Evolutionary conservation across 2,329 filamentous ascomycete species (phyloP).

Genomic region (Thermothelomyces thermophilus): DNA sequence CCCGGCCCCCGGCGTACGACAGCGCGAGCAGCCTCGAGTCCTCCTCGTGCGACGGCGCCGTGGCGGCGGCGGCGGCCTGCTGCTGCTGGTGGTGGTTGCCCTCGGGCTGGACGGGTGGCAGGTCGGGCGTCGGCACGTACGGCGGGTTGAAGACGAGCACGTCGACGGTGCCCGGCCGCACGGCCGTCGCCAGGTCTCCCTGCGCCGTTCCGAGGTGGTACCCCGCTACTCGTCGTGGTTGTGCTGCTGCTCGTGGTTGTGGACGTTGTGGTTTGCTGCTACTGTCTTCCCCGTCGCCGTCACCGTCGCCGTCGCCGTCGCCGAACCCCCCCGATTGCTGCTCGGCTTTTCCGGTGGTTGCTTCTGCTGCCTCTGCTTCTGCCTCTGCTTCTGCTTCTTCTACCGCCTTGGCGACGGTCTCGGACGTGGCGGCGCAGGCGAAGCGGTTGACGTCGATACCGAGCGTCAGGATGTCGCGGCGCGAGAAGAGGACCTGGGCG

Average conservation of each 20-base stretch:
- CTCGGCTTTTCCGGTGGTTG: neutral
- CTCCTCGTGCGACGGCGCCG: conserved; percentile 54
- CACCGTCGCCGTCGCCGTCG: neutral
- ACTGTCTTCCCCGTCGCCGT: too few relatives aligned
- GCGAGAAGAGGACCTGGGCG: conserved; percentile 63
- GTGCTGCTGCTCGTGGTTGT: too few relatives aligned
- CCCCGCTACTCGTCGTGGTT: conserved; percentile 28
- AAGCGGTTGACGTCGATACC: conserved; percentile 81
- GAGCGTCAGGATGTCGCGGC: conserved; percentile 60
- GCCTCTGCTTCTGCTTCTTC: neutral
- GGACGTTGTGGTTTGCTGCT: too few relatives aligned
- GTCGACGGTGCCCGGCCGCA: conserved; percentile 60
- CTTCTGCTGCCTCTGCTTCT: neutral
- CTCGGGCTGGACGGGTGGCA: conserved; percentile 42
- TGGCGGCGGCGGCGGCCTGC: conserved; percentile 17
- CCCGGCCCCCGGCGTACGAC: conserved; percentile 79
- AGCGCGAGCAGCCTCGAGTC: conserved; percentile 79
- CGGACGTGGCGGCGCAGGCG: conserved; percentile 68
- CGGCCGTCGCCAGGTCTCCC: conserved; percentile 60
- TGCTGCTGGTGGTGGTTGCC: neutral
- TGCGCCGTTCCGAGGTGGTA: conserved; percentile 60
- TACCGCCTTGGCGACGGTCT: conserved; percentile 55
- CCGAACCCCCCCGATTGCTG: too few relatives aligned
- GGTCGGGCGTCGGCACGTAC: conserved; percentile 78
- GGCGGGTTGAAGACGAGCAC: conserved; percentile 94